Percentiles rank a stretch among this genome's conserved stretches.
Evolutionary conservation across 2,329 filamentous ascomycete species (phyloP).

Genomic region (Ceratocystis cubensis): DNA sequence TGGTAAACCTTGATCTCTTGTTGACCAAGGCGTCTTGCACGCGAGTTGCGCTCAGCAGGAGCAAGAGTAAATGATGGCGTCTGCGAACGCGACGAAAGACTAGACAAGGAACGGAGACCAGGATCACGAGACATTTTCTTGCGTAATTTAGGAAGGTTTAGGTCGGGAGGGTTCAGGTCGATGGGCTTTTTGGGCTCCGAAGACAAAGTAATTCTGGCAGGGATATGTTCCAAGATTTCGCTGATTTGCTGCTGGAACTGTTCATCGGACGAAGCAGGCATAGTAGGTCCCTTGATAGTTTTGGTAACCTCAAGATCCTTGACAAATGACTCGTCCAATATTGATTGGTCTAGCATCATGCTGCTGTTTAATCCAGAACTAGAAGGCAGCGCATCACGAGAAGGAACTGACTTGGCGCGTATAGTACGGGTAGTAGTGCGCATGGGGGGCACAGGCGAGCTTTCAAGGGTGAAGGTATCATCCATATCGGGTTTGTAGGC

Average conservation of each 20-base stretch:
- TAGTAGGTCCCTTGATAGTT: slow-evolving; percentile 24
- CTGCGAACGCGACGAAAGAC: slow-evolving; percentile 42
- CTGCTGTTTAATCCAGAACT: slow-evolving; percentile 4
- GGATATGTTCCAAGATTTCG: slow-evolving; percentile 63
- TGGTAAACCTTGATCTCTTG: slow-evolving; percentile 87
- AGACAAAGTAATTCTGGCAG: slow-evolving; percentile 64
- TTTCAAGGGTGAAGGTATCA: slow-evolving; percentile 16
- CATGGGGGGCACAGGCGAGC: slow-evolving; percentile 14
- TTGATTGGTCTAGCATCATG: slow-evolving; percentile 26
- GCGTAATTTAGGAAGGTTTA: slow-evolving; percentile 38
- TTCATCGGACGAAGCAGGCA: slow-evolving; percentile 37
- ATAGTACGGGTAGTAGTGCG: slow-evolving; percentile 11
- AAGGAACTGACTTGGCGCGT: slow-evolving; percentile 17
- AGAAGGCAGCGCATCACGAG: slow-evolving; percentile 11
- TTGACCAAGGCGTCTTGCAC: slow-evolving; percentile 34
- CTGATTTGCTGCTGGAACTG: slow-evolving; percentile 69
- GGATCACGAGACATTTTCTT: slow-evolving; percentile 33
- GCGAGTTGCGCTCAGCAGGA: slow-evolving; percentile 42
- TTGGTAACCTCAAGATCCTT: slow-evolving; percentile 37
- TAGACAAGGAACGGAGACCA: slow-evolving; percentile 39
- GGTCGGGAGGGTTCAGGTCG: slow-evolving; percentile 47
- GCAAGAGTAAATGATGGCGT: slow-evolving; percentile 59
- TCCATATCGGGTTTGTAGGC: slow-evolving; percentile 10
- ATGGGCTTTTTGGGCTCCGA: slow-evolving; percentile 34
- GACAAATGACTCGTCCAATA: slow-evolving; percentile 28